phyloP scores from a whole-genome alignment of 75 land plant species.

The Picea glauca region DNA sequence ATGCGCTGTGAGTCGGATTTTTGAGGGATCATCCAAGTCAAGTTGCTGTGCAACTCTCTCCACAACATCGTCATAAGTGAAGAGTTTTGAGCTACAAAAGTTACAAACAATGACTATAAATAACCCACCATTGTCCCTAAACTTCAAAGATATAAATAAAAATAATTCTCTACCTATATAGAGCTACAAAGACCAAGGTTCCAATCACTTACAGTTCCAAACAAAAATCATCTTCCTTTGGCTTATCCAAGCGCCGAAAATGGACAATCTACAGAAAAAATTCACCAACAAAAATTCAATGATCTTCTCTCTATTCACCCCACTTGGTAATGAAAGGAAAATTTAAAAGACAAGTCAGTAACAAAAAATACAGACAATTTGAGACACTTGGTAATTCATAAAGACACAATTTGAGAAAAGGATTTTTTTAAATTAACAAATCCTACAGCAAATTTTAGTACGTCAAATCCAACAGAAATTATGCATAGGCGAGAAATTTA shows the following conservation, averaged over 20 bases:
- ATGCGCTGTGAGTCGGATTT: slow-evolving; percentile 44
- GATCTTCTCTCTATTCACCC: not conserved
- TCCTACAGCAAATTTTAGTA: no score
- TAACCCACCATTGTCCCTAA: not conserved
- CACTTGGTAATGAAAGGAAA: not conserved
- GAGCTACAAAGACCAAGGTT: not conserved
- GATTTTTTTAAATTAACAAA: no score
- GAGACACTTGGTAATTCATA: not conserved
- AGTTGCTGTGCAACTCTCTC: slow-evolving; percentile 41
- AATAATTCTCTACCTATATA: not conserved
- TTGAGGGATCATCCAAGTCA: slow-evolving; percentile 52
- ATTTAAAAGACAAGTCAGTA: not conserved
- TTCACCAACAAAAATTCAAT: not conserved
- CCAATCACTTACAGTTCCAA: slow-evolving; percentile 40
- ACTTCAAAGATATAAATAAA: not conserved
- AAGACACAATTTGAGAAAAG: no score
- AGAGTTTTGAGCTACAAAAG: slow-evolving; percentile 40
- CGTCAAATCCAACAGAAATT: no score
- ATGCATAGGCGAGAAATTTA: no score
- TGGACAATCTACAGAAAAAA: slow-evolving; percentile 39
- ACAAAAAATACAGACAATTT: not conserved
- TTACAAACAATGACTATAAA: not conserved
- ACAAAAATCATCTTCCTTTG: slow-evolving; percentile 54
- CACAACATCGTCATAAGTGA: slow-evolving; percentile 51
- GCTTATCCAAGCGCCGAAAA: slow-evolving; percentile 47